Conservation (phyloP, 2,329 filamentous ascomycete species). For the Pezicula radicicola region DNA sequence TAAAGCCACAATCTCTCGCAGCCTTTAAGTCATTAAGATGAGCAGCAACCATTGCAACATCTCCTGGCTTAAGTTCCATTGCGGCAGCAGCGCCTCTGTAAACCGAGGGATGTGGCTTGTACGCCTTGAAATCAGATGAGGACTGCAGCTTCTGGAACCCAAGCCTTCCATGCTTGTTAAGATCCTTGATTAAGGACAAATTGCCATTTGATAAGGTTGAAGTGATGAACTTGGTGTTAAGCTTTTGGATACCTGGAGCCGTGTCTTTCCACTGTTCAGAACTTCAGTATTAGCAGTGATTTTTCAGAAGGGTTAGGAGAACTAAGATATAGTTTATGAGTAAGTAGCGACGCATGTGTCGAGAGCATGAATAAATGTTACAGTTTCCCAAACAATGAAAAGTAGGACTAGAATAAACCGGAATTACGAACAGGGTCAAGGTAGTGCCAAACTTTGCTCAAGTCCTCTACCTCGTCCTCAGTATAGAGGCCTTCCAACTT, state of each 20-base stretch:
- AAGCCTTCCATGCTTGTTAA: conserved; percentile 55
- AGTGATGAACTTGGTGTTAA: conserved; percentile 53
- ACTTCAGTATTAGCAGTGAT: too few species aligned
- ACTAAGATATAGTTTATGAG: too few species aligned
- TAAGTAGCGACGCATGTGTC: too few species aligned
- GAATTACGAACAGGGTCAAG: conserved; percentile 45
- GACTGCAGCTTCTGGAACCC: conserved; percentile 62
- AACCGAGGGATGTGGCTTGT: conserved; percentile 68
- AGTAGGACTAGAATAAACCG: too few species aligned
- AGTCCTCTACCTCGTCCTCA: conserved; percentile 57
- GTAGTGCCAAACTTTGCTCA: conserved; percentile 70
- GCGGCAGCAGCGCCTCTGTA: conserved; percentile 65
- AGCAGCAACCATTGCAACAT: conserved; percentile 76
- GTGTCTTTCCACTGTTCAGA: conserved; percentile 56
- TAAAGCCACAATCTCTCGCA: conserved; percentile 61
- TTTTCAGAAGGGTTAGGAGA: too few species aligned
- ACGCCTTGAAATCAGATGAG: conserved; percentile 68
- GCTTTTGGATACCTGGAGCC: conserved; percentile 47
- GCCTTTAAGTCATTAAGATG: conserved; percentile 68
- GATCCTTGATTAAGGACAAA: conserved; percentile 59
- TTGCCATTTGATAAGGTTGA: conserved; percentile 77
- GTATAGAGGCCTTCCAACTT: conserved; percentile 56
- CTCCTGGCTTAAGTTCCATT: conserved; percentile 48
- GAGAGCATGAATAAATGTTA: too few species aligned
- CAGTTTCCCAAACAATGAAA: too few species aligned